Conservation (phyloP, 2,329 filamentous ascomycete genomes). For the Epichloe brachyelytri region DNA sequence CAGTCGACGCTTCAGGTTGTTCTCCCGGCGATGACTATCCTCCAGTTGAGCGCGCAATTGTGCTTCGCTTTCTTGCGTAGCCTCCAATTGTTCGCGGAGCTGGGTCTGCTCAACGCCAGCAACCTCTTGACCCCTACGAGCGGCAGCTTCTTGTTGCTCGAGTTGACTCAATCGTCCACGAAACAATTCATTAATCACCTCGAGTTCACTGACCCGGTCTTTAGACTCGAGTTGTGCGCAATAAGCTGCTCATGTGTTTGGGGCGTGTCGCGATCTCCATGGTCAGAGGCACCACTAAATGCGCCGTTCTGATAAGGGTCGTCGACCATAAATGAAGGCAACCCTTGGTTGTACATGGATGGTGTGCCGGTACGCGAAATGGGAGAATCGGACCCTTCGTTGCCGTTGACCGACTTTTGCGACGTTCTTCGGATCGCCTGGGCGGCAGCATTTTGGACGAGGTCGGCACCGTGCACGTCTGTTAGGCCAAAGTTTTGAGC, state of each 20-base stretch:
- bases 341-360: conserved; percentile 58
- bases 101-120: conserved; percentile 42
- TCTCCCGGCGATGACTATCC: conserved; percentile 65
- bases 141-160: conserved; percentile 61
- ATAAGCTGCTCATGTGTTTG: conserved; percentile 71
- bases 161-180: conserved; percentile 64
- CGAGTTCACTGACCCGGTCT: conserved; percentile 92
- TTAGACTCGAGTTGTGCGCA: conserved; percentile 72
- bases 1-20: conserved; percentile 69
- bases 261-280: conserved; percentile 53
- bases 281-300: conserved; percentile 24
- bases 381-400: conserved; percentile 65
- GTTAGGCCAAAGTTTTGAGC: conserved; percentile 24
- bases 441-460: conserved; percentile 35
- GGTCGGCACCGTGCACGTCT: conserved; percentile 47
- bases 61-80: conserved; percentile 25
- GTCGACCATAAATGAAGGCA: conserved; percentile 69
- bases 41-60: conserved; percentile 53
- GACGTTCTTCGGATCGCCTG: conserved; percentile 46
- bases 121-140: conserved; percentile 47
- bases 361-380: conserved; percentile 71
- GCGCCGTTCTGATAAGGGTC: conserved; percentile 47
- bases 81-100: conserved; percentile 42
- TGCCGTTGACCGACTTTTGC: conserved; percentile 59
- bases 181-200: conserved; percentile 84